Evolutionary conservation across 192 early-diverging fungal genomes (phyloP).

Genomic region (Chytriomyces sp.): DNA sequence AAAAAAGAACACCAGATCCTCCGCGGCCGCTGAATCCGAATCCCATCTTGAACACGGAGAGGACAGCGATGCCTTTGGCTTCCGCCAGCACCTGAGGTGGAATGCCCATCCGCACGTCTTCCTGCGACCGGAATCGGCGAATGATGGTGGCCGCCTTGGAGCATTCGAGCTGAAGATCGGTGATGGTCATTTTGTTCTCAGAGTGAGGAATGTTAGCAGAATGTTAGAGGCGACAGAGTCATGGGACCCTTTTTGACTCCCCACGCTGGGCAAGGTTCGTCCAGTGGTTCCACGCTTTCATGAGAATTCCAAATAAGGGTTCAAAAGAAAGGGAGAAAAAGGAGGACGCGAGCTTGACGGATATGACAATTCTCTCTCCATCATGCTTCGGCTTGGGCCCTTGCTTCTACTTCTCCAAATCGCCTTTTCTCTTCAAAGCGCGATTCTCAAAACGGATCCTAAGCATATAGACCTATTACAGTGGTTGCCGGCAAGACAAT

Average conservation of each 20-base stretch:
- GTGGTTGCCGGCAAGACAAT: conserved; percentile 1
- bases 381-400: too few species aligned
- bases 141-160: background rate
- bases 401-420: background rate
- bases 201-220: too few species aligned
- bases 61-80: conserved; percentile 69
- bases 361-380: too few species aligned
- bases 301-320: too few species aligned
- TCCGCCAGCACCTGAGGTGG: background rate
- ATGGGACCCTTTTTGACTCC: too few species aligned
- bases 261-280: too few species aligned
- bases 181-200: too few species aligned
- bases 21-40: conserved; percentile 79
- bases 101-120: background rate
- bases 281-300: too few species aligned
- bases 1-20: conserved; percentile 89
- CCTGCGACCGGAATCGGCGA: background rate
- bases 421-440: too few species aligned
- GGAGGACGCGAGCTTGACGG: too few species aligned
- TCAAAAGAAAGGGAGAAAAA: too few species aligned
- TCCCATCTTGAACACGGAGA: conserved; percentile 88
- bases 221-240: too few species aligned
- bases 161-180: background rate
- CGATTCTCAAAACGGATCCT: background rate
- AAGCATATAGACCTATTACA: background rate